A percentile compares a stretch with the other conserved stretches of the same genome.
Evolutionary conservation across 306 rosid species (phyloP).

Genomic region (Citrullus mucosospermus): DNA sequence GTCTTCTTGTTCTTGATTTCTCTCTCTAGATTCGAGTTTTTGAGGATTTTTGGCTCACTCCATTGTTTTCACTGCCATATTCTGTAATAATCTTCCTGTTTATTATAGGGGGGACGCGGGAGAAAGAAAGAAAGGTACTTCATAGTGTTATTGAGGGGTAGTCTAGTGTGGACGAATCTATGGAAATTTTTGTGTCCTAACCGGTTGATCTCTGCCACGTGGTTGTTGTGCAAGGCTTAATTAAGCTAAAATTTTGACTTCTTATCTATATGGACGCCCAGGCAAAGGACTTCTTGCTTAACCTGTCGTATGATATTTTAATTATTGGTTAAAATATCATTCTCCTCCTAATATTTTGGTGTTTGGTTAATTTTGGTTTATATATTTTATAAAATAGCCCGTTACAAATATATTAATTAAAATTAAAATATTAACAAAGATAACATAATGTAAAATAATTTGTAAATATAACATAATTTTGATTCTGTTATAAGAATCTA

Average conservation of each 20-base stretch:
- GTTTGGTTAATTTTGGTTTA: no score
- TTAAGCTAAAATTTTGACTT: background rate
- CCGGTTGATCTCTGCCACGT: conserved; percentile 1
- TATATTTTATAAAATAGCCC: no score
- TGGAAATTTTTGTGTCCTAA: background rate
- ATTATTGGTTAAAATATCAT: no score
- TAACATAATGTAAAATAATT: no score
- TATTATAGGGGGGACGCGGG: background rate
- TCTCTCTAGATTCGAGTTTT: background rate
- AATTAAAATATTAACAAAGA: no score
- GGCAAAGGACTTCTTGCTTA: background rate
- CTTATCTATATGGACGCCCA: background rate
- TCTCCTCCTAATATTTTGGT: no score
- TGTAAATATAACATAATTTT: no score
- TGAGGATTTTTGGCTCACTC: background rate
- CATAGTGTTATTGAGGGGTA: background rate
- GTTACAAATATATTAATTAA: no score
- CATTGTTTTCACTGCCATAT: background rate
- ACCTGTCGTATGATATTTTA: no score
- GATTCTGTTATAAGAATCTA: no score
- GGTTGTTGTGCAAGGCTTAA: background rate
- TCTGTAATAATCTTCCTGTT: background rate
- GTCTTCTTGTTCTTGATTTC: background rate
- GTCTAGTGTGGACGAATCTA: background rate
- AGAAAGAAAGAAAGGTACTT: background rate